Conservation (phyloP, 768 basidiomycete genomes). For the Mycena epipterygia region DNA sequence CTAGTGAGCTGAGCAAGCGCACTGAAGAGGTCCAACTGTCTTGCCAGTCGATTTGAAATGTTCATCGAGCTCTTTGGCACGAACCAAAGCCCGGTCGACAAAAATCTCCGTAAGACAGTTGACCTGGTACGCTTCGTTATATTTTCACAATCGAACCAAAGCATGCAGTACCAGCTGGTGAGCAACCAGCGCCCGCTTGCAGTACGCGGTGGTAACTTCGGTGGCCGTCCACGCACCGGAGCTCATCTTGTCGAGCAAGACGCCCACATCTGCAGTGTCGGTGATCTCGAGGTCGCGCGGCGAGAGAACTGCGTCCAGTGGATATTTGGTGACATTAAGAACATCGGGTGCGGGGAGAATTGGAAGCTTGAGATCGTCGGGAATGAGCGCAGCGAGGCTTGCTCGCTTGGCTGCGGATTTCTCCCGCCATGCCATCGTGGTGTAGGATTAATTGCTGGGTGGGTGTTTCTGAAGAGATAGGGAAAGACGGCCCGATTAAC, state of each 20-base stretch:
- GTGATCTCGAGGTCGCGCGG: background rate
- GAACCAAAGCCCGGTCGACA: background rate
- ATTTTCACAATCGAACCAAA: background rate
- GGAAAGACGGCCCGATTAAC: no score
- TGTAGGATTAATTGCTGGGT: background rate
- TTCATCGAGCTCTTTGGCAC: background rate
- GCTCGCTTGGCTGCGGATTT: background rate
- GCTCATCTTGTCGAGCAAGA: background rate
- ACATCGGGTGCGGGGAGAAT: background rate
- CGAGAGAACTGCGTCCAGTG: background rate
- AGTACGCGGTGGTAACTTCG: background rate
- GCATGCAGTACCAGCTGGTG: background rate
- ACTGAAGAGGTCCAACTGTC: background rate
- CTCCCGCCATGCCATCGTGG: background rate
- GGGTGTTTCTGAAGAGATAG: background rate
- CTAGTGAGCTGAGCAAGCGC: background rate
- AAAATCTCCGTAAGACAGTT: background rate
- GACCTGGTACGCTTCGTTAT: background rate
- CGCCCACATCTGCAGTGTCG: background rate
- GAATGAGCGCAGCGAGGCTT: background rate
- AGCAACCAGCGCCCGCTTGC: background rate
- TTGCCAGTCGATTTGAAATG: background rate
- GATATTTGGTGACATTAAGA: background rate
- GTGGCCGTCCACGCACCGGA: background rate
- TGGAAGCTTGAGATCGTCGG: background rate